Evolutionary conservation across 1,139 yeast genomes (phyloP).

Genomic region (Meyerozyma elateridarum): DNA sequence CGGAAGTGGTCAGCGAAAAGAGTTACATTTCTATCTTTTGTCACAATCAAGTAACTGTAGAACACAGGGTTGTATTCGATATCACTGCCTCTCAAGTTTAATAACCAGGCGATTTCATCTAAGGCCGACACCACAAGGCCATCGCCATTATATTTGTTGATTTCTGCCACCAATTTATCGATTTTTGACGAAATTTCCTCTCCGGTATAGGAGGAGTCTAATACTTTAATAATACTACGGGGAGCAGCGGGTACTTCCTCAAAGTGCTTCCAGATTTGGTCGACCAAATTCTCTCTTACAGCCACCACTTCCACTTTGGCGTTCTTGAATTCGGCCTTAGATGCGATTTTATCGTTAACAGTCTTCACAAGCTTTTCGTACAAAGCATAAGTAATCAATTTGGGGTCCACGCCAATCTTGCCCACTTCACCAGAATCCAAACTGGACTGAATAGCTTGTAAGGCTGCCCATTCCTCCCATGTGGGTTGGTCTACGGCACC

Average conservation of each 20-base stretch:
- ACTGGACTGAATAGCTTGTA: constrained; percentile 53
- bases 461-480: constrained; percentile 85
- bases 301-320: constrained; percentile 59
- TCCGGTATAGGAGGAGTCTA: constrained; percentile 47
- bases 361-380: constrained; percentile 23
- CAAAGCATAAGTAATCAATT: constrained; percentile 45
- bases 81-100: constrained; percentile 82
- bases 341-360: constrained; percentile 18
- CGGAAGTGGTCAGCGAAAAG: constrained; percentile 54
- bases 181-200: constrained; percentile 43
- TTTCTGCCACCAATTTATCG: constrained; percentile 36
- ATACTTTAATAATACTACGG: constrained; percentile 35
- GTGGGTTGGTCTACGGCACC: constrained; percentile 69
- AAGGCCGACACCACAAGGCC: constrained; percentile 59
- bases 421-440: constrained; percentile 39
- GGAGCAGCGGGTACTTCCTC: constrained; percentile 47
- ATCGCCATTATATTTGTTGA: constrained; percentile 37
- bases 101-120: constrained; percentile 91
- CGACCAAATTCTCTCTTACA: constrained; percentile 66
- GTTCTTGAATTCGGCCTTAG: constrained; percentile 16
- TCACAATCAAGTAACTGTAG: constrained; percentile 68
- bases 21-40: constrained; percentile 40
- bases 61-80: constrained; percentile 91
- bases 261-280: constrained; percentile 62
- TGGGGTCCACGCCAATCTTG: constrained; percentile 40